Evolutionary conservation across 202 grass and related monocot species (phyloP), one percentile per base, ranked within the genome.

Genomic region (Panicum hallii): DNA sequence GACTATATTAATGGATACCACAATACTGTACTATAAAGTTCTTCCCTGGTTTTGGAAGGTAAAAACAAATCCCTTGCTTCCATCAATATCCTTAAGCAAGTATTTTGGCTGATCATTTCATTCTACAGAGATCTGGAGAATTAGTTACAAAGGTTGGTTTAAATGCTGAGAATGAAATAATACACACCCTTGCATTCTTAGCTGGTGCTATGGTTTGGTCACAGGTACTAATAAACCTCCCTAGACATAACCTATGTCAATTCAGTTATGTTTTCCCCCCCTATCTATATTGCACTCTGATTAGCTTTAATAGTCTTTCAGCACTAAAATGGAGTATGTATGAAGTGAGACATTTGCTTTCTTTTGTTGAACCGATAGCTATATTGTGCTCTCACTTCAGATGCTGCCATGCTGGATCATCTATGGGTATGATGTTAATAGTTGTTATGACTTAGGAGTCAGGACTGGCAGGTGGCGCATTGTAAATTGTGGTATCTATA

Each of bases 1-100:
- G 17, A 99, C 97, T 81, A 94, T 99, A 91, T 34, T 97, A 62
- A 90, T 93, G 73, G 94, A 99, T 82, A 97, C 87, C 47, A 71
- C 90, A 85, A 97, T 99, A 81, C 88, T 99, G 68, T 94, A 97
- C 80, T 99, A 86, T 53, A 87, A 67, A 74, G 70, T 97, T 86
- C 87, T 99, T 70, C 97, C 97, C 66, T 99, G 84, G 97, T 83
- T 99, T 89, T 99, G 97, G 97, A 91, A 83, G 97, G 97, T 99
- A 93, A 91, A 91, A 79, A 58, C 17, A 67, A 61, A 72, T 56
- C 22, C 26, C 52, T 74, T 84, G 42, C 30, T 86, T 83, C 42
- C 49, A 26, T 79, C 78, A 11, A 69, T 45, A 26, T 77, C 45
- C 3, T 78, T 81, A 50, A 68, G 66, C 85, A 52, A 67, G 16